Evolutionary conservation across 768 basidiomycete species (phyloP).

Genomic region (Leccinum imitatum): DNA sequence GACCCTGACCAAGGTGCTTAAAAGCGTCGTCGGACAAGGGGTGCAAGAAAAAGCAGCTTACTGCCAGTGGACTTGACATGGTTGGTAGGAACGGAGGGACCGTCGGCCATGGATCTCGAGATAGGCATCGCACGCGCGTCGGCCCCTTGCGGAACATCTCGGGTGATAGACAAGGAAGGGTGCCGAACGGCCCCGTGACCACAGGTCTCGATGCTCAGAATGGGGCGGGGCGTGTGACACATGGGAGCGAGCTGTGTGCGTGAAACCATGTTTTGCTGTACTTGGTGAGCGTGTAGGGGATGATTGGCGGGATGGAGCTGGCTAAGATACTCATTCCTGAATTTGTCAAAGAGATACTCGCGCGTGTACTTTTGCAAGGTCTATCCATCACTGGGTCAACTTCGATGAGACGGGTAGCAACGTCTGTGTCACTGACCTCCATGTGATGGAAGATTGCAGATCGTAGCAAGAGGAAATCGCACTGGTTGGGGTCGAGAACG

Average conservation of each 20-base stretch:
- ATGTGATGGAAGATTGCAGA: constrained; percentile 84
- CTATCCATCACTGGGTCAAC: constrained; percentile 40
- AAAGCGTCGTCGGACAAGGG: constrained; percentile 11
- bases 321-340: constrained; percentile 55
- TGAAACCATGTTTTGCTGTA: constrained; percentile 38
- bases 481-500: constrained; percentile 74
- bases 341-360: constrained; percentile 81
- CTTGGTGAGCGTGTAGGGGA: constrained; percentile 43
- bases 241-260: constrained; percentile 29
- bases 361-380: constrained; percentile 83
- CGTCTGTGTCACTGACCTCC: constrained; percentile 56
- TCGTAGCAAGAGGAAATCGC: constrained; percentile 77
- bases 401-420: constrained; percentile 11
- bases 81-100: constrained; percentile 19
- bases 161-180: constrained; percentile 44
- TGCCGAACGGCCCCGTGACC: constrained; percentile 45
- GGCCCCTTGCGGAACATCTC: constrained; percentile 45
- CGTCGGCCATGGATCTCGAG: constrained; percentile 42
- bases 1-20: constrained; percentile 42
- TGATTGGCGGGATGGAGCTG: constrained; percentile 52
- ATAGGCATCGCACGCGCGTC: constrained; percentile 46
- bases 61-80: constrained; percentile 37
- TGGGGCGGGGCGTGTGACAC: constrained; percentile 49
- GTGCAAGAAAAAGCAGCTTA: constrained; percentile 29
- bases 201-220: constrained; percentile 62